A percentile compares a stretch with the other conserved stretches of the same genome.
phyloP scores from a whole-genome alignment of 2,329 filamentous ascomycete species.

The Didymella arachidicola region DNA sequence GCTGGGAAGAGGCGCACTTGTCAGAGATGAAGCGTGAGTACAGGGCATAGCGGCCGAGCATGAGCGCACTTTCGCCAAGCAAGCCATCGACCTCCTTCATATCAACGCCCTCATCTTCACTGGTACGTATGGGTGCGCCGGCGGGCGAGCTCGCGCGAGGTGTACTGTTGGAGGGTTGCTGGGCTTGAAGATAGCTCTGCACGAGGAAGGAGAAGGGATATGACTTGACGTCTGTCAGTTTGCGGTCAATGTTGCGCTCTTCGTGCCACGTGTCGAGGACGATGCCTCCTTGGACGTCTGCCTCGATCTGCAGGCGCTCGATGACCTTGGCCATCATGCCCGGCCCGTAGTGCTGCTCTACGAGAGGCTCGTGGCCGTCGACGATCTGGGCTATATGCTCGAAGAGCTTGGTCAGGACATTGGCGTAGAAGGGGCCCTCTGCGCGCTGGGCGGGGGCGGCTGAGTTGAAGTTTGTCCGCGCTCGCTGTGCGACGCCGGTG shows the following conservation, averaged over 20 bases:
- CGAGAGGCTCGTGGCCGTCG: slow-evolving; percentile 86
- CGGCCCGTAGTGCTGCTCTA: slow-evolving; percentile 90
- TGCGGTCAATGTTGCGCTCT: slow-evolving; percentile 82
- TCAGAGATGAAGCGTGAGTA: slow-evolving; percentile 88
- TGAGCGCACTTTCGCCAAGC: slow-evolving; percentile 85
- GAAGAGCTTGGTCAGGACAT: slow-evolving; percentile 88
- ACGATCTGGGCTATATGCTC: slow-evolving; percentile 98
- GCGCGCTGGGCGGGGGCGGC: slow-evolving; percentile 67
- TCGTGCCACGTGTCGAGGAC: slow-evolving; percentile 96
- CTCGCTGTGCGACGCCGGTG: slow-evolving; percentile 86
- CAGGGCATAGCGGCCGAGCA: slow-evolving; percentile 92
- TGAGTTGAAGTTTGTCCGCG: slow-evolving; percentile 80
- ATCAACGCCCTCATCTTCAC: slow-evolving; percentile 91
- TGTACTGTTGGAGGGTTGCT: slow-evolving; percentile 68
- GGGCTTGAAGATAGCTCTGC: slow-evolving; percentile 84
- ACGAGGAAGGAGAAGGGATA: slow-evolving; percentile 98
- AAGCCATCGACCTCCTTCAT: slow-evolving; percentile 95
- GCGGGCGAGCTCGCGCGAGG: slow-evolving; percentile 81
- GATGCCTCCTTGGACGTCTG: slow-evolving; percentile 94
- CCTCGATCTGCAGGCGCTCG: slow-evolving; percentile 89
- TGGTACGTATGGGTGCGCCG: slow-evolving; percentile 62
- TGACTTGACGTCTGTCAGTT: slow-evolving; percentile 92
- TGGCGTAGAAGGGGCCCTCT: slow-evolving; percentile 91
- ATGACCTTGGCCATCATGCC: slow-evolving; percentile 96
- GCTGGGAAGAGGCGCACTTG: slow-evolving; percentile 69